Percentiles rank a stretch among this genome's conserved stretches.
Conservation (phyloP, 768 basidiomycete species). For the Mycena latifolia region DNA sequence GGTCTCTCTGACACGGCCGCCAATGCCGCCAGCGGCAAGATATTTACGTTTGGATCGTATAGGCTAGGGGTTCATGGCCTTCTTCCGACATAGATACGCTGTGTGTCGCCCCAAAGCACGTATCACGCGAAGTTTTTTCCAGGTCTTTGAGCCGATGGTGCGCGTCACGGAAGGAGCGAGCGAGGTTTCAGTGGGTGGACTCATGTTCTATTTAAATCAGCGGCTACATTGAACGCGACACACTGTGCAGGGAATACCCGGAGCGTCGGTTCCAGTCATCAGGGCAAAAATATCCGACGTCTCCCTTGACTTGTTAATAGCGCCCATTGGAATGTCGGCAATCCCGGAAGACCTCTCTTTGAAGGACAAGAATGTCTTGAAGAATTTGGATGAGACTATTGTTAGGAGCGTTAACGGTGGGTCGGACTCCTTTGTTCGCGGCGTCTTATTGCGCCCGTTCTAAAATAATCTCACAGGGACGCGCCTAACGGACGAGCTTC, state of each 20-base stretch:
- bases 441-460: conserved; percentile 16
- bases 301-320: conserved; percentile 94
- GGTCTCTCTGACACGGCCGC: conserved; percentile 95
- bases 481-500: conserved; percentile 94
- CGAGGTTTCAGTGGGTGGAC: conserved; percentile 92
- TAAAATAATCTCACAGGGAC: conserved; percentile 69
- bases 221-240: too few species aligned
- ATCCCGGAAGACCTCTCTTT: conserved; percentile 94
- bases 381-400: conserved; percentile 94
- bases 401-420: conserved; percentile 95
- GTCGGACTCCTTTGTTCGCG: neutral
- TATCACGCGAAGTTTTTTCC: conserved; percentile 96
- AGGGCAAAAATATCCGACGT: conserved; percentile 94
- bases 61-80: conserved; percentile 98
- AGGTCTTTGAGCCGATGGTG: conserved; percentile 90
- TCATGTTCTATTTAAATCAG: too few species aligned
- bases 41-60: conserved; percentile 99
- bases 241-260: conserved; percentile 46
- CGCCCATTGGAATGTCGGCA: conserved; percentile 83
- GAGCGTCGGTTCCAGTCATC: conserved; percentile 98
- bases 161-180: conserved; percentile 85
- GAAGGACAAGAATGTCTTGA: conserved; percentile 90
- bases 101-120: conserved; percentile 96
- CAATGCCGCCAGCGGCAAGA: conserved; percentile 93
- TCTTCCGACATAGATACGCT: conserved; percentile 97